Evolutionary conservation across 495 filamentous ascomycete species (phyloP).

Genomic region (Cetradonia linearis): DNA sequence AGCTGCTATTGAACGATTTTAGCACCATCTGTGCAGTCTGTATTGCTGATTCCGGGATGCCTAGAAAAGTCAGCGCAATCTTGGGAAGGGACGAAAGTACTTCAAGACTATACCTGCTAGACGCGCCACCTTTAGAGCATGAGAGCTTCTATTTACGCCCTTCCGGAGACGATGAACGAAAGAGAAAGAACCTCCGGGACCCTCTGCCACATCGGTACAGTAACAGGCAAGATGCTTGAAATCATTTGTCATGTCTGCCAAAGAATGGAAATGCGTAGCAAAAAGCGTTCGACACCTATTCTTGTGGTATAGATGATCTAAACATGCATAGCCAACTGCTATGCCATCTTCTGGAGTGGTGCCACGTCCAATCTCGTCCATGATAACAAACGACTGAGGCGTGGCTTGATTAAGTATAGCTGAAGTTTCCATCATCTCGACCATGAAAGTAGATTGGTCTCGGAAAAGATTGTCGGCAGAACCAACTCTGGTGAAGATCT

Average conservation of each 20-base stretch:
- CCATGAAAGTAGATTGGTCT: conserved; percentile 91
- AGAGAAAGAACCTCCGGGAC: conserved; percentile 47
- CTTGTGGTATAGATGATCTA: conserved; percentile 67
- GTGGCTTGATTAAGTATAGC: conserved; percentile 44
- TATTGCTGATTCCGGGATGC: conserved; percentile 36
- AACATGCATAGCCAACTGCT: conserved; percentile 78
- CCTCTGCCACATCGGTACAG: conserved; percentile 82
- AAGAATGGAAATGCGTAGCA: conserved; percentile 84
- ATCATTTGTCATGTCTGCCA: conserved; percentile 65
- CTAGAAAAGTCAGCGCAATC: conserved; percentile 16
- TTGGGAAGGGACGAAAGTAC: background rate
- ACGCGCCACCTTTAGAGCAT: conserved; percentile 85
- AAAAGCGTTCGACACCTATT: conserved; percentile 77
- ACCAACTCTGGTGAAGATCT: conserved; percentile 84
- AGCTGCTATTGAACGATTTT: background rate
- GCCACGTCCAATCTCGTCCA: conserved; percentile 94
- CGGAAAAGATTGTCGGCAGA: conserved; percentile 86
- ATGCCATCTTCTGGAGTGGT: conserved; percentile 86
- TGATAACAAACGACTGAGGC: conserved; percentile 72
- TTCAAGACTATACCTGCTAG: conserved; percentile 51
- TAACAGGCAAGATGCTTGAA: conserved; percentile 63
- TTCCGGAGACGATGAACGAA: conserved; percentile 72
- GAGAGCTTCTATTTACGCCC: conserved; percentile 77
- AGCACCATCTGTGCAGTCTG: conserved; percentile 31
- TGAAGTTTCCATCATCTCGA: conserved; percentile 48